Conservation (phyloP, 2,329 filamentous ascomycete species). For the Blastomyces percursus region DNA sequence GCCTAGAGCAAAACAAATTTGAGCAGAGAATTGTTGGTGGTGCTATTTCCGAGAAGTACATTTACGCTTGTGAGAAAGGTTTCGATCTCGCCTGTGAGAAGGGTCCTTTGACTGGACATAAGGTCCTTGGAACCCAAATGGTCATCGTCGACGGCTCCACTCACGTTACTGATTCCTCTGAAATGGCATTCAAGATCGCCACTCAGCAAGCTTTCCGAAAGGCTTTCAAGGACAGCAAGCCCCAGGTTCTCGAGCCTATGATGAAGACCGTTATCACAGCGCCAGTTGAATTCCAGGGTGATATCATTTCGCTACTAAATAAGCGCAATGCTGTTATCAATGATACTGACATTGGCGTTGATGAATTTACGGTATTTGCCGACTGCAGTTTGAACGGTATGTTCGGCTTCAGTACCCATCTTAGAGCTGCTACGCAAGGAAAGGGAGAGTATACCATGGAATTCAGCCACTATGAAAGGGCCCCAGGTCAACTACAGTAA, state of each 20-base stretch:
- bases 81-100: conserved; percentile 74
- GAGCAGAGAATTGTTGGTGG: conserved; percentile 81
- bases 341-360: conserved; percentile 84
- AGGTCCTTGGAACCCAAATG: conserved; percentile 81
- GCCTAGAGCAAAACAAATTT: conserved; percentile 66
- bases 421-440: conserved; percentile 88
- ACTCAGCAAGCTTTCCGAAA: conserved; percentile 96
- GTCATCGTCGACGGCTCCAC: conserved; percentile 92
- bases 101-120: conserved; percentile 85
- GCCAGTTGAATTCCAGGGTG: conserved; percentile 94
- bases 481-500: conserved; percentile 80
- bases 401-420: conserved; percentile 91
- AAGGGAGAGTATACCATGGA: conserved; percentile 99
- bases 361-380: conserved; percentile 85
- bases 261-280: conserved; percentile 98
- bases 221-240: conserved; percentile 69
- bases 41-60: conserved; percentile 87
- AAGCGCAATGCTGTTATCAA: conserved; percentile 93
- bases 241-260: conserved; percentile 80
- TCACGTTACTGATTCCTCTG: conserved; percentile 94
- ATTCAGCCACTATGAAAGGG: conserved; percentile 88
- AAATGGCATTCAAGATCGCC: conserved; percentile 89
- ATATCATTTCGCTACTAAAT: conserved; percentile 87
- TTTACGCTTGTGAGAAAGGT: conserved; percentile 89
- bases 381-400: conserved; percentile 93